phyloP scores from a whole-genome alignment of 2,329 filamentous ascomycete species.

The Monilinia polystroma region DNA sequence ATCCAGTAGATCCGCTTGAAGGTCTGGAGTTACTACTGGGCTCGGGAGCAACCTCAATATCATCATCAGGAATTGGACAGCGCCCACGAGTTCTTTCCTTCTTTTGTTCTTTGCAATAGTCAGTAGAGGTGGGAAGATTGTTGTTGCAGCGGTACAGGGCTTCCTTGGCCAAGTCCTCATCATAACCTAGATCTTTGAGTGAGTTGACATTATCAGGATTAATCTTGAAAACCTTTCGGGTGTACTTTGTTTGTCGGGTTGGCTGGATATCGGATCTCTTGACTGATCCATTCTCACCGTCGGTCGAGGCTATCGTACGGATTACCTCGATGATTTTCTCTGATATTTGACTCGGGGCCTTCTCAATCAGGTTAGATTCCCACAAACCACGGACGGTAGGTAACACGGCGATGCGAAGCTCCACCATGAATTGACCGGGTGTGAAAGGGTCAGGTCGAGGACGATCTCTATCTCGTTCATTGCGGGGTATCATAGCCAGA shows the following conservation, averaged over 20 bases:
- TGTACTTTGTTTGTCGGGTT: slow-evolving; percentile 43
- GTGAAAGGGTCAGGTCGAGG: slow-evolving; percentile 60
- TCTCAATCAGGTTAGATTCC: slow-evolving; percentile 82
- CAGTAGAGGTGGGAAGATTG: slow-evolving; percentile 55
- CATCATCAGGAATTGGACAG: slow-evolving; percentile 64
- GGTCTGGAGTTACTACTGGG: slow-evolving; percentile 27
- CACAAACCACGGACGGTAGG: slow-evolving; percentile 76
- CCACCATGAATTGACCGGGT: slow-evolving; percentile 77
- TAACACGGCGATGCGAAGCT: slow-evolving; percentile 77
- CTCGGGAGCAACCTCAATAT: slow-evolving; percentile 46
- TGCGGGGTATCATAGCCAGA: slow-evolving; percentile 50
- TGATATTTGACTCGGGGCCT: slow-evolving; percentile 71
- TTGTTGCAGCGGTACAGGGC: slow-evolving; percentile 82
- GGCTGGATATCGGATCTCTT: slow-evolving; percentile 58
- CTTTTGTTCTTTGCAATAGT: slow-evolving; percentile 71
- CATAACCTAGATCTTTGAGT: slow-evolving; percentile 48
- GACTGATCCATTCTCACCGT: slow-evolving; percentile 67
- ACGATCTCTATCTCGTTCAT: slow-evolving; percentile 55
- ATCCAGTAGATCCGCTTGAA: slow-evolving; percentile 33
- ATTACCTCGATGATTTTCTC: slow-evolving; percentile 82
- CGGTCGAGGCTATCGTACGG: slow-evolving; percentile 72
- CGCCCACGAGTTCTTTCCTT: slow-evolving; percentile 60
- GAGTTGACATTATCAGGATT: slow-evolving; percentile 48
- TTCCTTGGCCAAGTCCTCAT: slow-evolving; percentile 68
- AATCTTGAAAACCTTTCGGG: slow-evolving; percentile 51